phyloP scores from a whole-genome alignment of 179 eudicot genomes.

The Beta lomatogona region DNA sequence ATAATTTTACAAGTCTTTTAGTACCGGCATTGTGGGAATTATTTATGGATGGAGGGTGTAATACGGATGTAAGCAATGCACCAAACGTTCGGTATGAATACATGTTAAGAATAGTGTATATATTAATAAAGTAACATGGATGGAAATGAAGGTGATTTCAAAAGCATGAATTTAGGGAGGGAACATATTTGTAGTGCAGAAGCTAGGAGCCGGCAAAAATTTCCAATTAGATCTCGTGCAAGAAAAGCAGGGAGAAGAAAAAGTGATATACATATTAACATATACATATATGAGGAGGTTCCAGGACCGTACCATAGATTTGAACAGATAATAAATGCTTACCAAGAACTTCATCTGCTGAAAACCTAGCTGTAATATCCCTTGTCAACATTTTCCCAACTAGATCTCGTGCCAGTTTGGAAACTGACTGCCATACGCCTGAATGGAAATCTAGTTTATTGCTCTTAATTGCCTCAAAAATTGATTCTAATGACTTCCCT shows the following conservation, averaged over 20 bases:
- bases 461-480: conserved; percentile 83
- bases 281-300: too few relatives aligned
- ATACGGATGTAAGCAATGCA: neutral
- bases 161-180: neutral
- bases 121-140: too few relatives aligned
- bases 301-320: neutral
- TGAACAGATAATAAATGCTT: conserved; percentile 25
- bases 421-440: conserved; percentile 78
- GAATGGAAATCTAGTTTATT: conserved; percentile 68
- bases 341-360: conserved; percentile 88
- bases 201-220: neutral
- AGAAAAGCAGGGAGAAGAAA: too few relatives aligned
- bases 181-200: conserved; percentile 1
- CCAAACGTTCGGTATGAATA: neutral
- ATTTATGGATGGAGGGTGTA: too few relatives aligned
- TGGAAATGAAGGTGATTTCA: too few relatives aligned
- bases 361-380: conserved; percentile 61
- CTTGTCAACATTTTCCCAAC: conserved; percentile 72
- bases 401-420: conserved; percentile 84
- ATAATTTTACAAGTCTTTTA: too few relatives aligned
- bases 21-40: too few relatives aligned
- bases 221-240: too few relatives aligned
- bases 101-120: too few relatives aligned
- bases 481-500: conserved; percentile 74
- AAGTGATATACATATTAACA: too few relatives aligned